These are phyloP conservation scores for Fraxinus sp. DNA, from an alignment of 305 asterid species.

Conservation along the genomic window DNA sequence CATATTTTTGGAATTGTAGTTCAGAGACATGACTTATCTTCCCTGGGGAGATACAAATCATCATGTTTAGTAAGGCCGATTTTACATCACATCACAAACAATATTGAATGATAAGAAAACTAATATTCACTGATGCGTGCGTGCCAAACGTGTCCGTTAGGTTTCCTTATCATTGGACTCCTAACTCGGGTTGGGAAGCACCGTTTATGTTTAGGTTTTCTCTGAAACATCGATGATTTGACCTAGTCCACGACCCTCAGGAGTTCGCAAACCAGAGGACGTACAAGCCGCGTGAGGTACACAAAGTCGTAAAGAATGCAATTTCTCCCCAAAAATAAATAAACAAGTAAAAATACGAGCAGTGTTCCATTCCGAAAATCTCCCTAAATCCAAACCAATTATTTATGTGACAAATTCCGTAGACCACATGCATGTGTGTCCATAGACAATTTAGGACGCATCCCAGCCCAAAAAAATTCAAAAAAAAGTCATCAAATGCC, in stretches of 20 bases:
- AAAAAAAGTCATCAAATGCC: constrained; percentile 26
- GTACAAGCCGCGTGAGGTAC: background rate
- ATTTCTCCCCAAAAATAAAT: background rate
- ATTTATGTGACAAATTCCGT: background rate
- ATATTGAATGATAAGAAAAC: constrained; percentile 8
- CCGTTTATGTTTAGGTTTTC: background rate
- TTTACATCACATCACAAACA: background rate
- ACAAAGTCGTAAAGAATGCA: background rate
- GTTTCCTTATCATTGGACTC: background rate
- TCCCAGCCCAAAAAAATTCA: constrained; percentile 23
- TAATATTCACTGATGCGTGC: background rate
- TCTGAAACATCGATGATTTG: background rate
- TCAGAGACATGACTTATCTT: background rate
- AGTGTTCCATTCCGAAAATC: constrained; percentile 33
- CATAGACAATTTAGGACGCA: constrained; percentile 29
- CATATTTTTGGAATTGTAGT: background rate
- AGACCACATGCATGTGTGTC: constrained; percentile 31
- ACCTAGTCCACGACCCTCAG: background rate
- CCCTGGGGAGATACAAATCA: background rate
- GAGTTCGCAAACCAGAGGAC: background rate
- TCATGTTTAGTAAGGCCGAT: background rate
- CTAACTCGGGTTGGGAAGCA: background rate
- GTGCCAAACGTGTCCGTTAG: background rate
- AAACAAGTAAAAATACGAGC: background rate
- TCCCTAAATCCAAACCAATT: constrained; percentile 20